Conservation (phyloP, 2,329 filamentous ascomycete genomes). For the Epichloe uncinata region DNA sequence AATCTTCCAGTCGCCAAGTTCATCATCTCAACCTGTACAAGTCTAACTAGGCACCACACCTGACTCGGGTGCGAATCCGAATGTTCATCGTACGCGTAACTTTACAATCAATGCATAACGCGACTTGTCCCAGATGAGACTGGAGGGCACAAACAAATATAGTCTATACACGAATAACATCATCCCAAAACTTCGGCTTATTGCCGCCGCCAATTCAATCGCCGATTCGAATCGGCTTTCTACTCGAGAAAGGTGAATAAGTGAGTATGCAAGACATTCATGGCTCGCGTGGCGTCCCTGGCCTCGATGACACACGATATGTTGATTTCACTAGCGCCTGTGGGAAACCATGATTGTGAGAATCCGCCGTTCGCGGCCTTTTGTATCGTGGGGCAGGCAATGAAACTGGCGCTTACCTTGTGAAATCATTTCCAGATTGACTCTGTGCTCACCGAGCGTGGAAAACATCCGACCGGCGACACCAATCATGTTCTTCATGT, state of each 20-base stretch:
- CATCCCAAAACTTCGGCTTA: not conserved
- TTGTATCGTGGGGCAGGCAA: not conserved
- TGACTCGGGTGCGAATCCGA: not conserved
- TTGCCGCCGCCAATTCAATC: no score
- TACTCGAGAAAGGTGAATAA: conserved; percentile 90
- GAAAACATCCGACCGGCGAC: conserved; percentile 92
- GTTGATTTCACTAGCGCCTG: conserved; percentile 96
- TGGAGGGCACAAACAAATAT: not conserved
- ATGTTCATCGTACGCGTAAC: not conserved
- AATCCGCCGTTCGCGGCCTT: not conserved
- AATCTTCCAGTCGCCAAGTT: not conserved
- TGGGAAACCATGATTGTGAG: not conserved
- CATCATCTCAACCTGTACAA: not conserved
- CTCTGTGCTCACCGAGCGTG: conserved; percentile 79
- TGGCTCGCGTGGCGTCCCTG: conserved; percentile 76
- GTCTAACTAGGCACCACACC: no score
- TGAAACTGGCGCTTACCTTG: conserved; percentile 51
- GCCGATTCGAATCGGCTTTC: not conserved
- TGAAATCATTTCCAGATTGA: conserved; percentile 99
- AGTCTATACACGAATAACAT: not conserved
- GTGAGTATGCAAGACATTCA: conserved; percentile 94
- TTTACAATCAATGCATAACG: not conserved
- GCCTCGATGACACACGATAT: conserved; percentile 96
- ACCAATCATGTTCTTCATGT: conserved; percentile 96
- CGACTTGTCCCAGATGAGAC: not conserved